phyloP scores from a whole-genome alignment of 2,329 filamentous ascomycete genomes.

The Pseudohalonectria lignicola region DNA sequence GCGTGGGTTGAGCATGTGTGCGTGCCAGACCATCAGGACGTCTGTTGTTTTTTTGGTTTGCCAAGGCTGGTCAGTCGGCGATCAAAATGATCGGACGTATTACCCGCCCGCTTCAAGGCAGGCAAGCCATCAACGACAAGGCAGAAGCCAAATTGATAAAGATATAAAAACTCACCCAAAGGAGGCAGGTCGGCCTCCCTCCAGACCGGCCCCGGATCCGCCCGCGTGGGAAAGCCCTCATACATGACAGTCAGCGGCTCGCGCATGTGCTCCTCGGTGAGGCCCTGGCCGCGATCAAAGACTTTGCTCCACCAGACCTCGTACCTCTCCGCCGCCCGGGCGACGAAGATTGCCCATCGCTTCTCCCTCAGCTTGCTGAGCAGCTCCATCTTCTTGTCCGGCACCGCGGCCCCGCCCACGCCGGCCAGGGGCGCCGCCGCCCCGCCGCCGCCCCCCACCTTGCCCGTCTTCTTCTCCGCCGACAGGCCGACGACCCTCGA shows the following conservation, averaged over 20 bases:
- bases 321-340: slow-evolving; percentile 58
- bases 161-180: slow-evolving; percentile 3
- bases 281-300: slow-evolving; percentile 2
- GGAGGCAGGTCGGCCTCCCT: too few relatives aligned
- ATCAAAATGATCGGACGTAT: too few relatives aligned
- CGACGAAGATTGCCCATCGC: slow-evolving; percentile 60
- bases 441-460: neutral
- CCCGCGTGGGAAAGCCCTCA: slow-evolving; percentile 17
- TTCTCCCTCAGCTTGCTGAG: slow-evolving; percentile 55
- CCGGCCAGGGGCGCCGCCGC: neutral
- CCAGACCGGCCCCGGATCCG: too few relatives aligned
- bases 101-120: too few relatives aligned
- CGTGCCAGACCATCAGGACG: slow-evolving; percentile 70
- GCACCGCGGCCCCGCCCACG: slow-evolving; percentile 4
- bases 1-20: slow-evolving; percentile 67
- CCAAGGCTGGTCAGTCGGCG: too few relatives aligned
- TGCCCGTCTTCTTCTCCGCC: slow-evolving; percentile 2
- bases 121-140: too few relatives aligned
- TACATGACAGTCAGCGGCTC: slow-evolving; percentile 14
- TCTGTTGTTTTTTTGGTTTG: too few relatives aligned
- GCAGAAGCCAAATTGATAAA: too few relatives aligned
- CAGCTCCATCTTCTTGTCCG: slow-evolving; percentile 25
- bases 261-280: slow-evolving; percentile 26
- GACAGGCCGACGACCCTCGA: slow-evolving; percentile 14
- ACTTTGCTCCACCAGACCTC: slow-evolving; percentile 49